Evolutionary conservation across 257 asterid species (phyloP).

Genomic region (Gynochthodes officinalis): DNA sequence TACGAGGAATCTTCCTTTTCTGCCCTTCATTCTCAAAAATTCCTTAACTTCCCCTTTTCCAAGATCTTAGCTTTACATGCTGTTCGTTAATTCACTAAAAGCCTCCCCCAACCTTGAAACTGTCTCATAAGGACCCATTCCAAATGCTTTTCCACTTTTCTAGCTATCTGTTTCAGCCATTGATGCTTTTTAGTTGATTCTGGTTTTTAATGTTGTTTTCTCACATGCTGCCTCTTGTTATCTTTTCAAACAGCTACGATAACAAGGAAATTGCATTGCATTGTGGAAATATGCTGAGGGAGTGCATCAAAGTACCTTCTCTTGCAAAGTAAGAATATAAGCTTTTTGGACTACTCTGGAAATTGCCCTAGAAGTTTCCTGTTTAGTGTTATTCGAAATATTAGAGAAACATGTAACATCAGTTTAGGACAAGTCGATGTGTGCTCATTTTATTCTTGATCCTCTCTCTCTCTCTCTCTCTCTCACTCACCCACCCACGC

Average conservation of each 20-base stretch:
- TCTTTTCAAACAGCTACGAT: conserved; percentile 66
- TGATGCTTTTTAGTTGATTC: background rate
- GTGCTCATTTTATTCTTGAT: background rate
- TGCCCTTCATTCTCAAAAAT: background rate
- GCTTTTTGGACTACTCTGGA: conserved; percentile 1
- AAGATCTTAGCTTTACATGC: background rate
- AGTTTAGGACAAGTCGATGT: background rate
- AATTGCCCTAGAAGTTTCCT: background rate
- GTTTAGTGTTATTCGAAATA: background rate
- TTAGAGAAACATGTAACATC: background rate
- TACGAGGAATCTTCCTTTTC: background rate
- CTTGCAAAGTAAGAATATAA: conserved; percentile 80
- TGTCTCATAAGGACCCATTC: background rate
- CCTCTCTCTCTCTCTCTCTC: background rate
- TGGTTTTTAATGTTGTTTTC: background rate
- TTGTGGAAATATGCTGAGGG: conserved; percentile 95
- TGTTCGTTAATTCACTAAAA: background rate
- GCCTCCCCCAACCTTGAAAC: background rate
- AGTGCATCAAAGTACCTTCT: conserved; percentile 80
- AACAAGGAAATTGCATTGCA: conserved; percentile 96
- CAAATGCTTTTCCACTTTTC: background rate
- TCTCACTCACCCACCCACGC: no score
- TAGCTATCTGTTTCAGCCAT: background rate
- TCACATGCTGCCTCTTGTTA: conserved; percentile 13
- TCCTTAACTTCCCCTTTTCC: background rate